Conservation (phyloP, 306 rosid genomes). For the Mimosa pudica region DNA sequence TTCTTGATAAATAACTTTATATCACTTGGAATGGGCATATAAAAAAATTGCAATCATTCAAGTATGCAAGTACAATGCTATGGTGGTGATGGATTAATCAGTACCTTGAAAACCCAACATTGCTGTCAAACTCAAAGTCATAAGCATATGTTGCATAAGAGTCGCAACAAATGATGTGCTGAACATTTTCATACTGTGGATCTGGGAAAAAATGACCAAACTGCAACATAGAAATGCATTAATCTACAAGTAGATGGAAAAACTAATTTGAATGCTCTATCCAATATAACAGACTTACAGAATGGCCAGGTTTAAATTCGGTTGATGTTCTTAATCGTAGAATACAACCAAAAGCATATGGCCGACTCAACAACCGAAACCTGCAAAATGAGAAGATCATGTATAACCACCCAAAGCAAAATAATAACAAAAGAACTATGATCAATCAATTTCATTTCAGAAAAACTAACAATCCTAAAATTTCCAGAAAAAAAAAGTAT, state of each 20-base stretch:
- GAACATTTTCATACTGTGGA: constrained; percentile 98
- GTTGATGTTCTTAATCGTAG: constrained; percentile 85
- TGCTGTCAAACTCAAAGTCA: constrained; percentile 87
- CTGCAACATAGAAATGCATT: constrained; percentile 59
- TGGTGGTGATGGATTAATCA: constrained; percentile 12
- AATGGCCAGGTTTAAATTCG: constrained; percentile 85
- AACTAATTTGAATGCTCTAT: constrained; percentile 29
- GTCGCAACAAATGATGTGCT: constrained; percentile 94
- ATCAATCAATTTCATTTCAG: background rate
- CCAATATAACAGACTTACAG: constrained; percentile 61
- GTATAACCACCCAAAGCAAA: constrained; percentile 21
- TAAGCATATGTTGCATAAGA: constrained; percentile 95
- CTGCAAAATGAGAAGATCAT: constrained; percentile 52
- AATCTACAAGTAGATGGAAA: constrained; percentile 32
- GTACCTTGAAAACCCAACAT: constrained; percentile 90
- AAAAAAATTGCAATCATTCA: constrained; percentile 25
- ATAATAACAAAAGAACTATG: background rate
- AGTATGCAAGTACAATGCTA: constrained; percentile 9
- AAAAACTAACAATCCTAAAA: constrained; percentile 1
- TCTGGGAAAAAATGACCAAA: constrained; percentile 99
- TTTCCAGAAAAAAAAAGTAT: background rate
- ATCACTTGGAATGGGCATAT: constrained; percentile 1
- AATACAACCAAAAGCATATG: constrained; percentile 94
- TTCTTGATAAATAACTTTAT: constrained; percentile 20
- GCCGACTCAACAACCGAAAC: constrained; percentile 93